phyloP scores from a whole-genome alignment of 164 flowering plant species.

The Protea cynaroides region DNA sequence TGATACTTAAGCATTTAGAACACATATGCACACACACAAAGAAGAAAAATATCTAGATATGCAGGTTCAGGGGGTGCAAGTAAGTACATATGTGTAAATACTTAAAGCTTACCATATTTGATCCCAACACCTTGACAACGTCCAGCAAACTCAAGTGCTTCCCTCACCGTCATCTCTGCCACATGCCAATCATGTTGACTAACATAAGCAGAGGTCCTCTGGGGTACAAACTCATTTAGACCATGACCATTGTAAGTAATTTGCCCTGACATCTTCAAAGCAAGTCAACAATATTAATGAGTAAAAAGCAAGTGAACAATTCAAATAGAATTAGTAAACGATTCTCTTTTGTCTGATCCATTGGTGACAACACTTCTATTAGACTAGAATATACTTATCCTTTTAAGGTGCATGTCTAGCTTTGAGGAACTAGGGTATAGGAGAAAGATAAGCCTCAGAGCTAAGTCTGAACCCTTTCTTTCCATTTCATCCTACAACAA shows the following conservation, averaged over 20 bases:
- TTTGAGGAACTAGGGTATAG: neutral
- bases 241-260: slow-evolving; percentile 78
- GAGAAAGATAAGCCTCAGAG: neutral
- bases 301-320: slow-evolving; percentile 1
- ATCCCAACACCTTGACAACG: slow-evolving; percentile 90
- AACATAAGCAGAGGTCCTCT: slow-evolving; percentile 82
- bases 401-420: no score
- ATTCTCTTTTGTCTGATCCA: neutral
- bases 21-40: neutral
- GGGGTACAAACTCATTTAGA: slow-evolving; percentile 75
- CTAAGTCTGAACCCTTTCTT: neutral
- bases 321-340: neutral
- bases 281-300: slow-evolving; percentile 12
- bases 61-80: no score
- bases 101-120: slow-evolving; percentile 56
- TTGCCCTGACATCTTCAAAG: slow-evolving; percentile 66
- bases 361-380: neutral
- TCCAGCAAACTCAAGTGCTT: slow-evolving; percentile 82
- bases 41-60: neutral
- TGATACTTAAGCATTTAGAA: slow-evolving; percentile 1
- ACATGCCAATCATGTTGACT: slow-evolving; percentile 89
- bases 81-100: neutral
- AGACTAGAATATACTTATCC: neutral
- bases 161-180: slow-evolving; percentile 95
- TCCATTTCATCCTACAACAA: no score